Base-by-base conservation (phyloP, 164 flowering plant genomes). In the Piper longum region DNA sequence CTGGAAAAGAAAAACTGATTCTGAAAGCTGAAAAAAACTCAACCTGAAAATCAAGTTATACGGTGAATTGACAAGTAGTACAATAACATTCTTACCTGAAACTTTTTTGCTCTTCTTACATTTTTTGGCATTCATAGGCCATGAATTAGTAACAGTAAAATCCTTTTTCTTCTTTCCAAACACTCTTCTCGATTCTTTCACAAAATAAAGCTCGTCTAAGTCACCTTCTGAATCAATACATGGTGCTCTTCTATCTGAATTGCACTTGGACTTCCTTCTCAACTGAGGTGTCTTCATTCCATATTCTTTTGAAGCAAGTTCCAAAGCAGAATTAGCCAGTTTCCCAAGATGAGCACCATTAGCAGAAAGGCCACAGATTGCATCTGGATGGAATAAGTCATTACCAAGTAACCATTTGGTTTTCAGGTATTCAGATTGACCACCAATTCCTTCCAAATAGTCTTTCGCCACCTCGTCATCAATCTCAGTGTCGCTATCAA, bases 381-480 rank as follows among this genome's bases (percentile, higher is more conserved):
- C 81, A 39, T 77, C 80, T 69, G 76, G 54, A 13, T 65, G 70
- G 36, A 61, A 54, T 14, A 58, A 54, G 45, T 59, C 60, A 58
- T 60, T 40, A 57, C 68, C 75, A 56, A 66, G 64, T 77, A 84
- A 74, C 84, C 83, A 81, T 69, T 81, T 77, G 54, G 80, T 64
- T 43, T 84, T 69, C 9, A 82, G 60, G 26, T 83, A 54, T 61
- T 73, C 77, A n/a, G 64, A 70, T 42, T 73, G 70, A 54, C 97
- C 96, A 41, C 97, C 97, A 75, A 91, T 82, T 58, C 97, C 97
- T 69, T 87, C 83, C 63, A 88, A 64, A 64, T 93, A 90, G 79
- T 93, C 99, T 70, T 79, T 71, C 17, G 81, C 88, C 42, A 93
- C 72, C 19, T 84, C 96, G 13, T 88, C 93, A 67, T 88, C 97